Evolutionary conservation across 257 asterid genomes (phyloP), one percentile per base, ranked within the genome.

Genomic region (Avicennia marina): DNA sequence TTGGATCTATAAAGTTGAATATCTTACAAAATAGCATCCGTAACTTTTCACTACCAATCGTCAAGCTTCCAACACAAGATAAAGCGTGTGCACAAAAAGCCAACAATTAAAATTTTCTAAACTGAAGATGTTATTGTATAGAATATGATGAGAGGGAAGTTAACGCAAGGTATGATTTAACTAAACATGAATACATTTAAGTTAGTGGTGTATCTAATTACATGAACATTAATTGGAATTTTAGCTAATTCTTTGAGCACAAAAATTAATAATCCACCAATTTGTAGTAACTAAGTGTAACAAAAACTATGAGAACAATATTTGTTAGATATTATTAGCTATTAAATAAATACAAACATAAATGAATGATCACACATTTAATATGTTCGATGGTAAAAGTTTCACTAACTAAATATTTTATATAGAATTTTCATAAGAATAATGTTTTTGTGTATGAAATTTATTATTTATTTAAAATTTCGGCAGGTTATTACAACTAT

Each of bases 231-330:
- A 50, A 47, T 63, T 45, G 25, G 31, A 46, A 18, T 34, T 44
- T 25, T 39, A 57, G 54, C 53, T 18, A 39, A 65, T 38, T 25
- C 7, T 26, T 41, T 3, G 24, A 43, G 33, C 58, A 64, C 29
- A 64, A 5, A 20, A 17, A 20, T n/a, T n/a, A n/a, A n/a, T n/a
- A n/a, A n/a, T n/a, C n/a, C n/a, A n/a, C n/a, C n/a, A n/a, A n/a
- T n/a, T n/a, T n/a, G n/a, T n/a, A n/a, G n/a, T n/a, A n/a, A n/a
- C n/a, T n/a, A n/a, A n/a, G n/a, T n/a, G n/a, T n/a, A n/a, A n/a
- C n/a, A n/a, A n/a, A n/a, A n/a, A n/a, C n/a, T n/a, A n/a, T n/a
- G n/a, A n/a, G n/a, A n/a, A n/a, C n/a, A n/a, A n/a, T n/a, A n/a
- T n/a, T n/a, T n/a, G n/a, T n/a, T n/a, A n/a, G n/a, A n/a, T n/a